Evolutionary conservation across 495 filamentous ascomycete genomes (phyloP), one percentile per base, ranked within the genome.

Genomic region (Niebla homalea): DNA sequence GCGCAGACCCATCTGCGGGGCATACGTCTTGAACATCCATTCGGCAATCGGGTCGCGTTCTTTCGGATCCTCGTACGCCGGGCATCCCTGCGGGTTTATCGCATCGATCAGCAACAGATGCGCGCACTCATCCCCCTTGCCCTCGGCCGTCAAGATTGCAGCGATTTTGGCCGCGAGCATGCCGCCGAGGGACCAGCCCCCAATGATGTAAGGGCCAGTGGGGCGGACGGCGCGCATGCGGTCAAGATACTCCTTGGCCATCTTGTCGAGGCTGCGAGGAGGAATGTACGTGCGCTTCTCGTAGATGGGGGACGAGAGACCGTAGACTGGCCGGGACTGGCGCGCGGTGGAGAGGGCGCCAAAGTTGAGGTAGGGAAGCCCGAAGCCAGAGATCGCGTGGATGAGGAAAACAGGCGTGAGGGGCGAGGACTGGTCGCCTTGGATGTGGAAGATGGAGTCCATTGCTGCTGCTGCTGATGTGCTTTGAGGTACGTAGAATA

Each of bases 291-390:
- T 43, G 20, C 21, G 50, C 5, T 49, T 46, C 22, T 42, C 48
- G 47, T 61, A 57, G 18, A 46, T 54, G 4, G 59, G 58, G 15
- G 55, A 61, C 18, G 49, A 62, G 46, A 61, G 43, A 3, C 59
- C 59, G 38, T 61, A 61, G 18, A 61, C 50, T 10, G 58, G 36
- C 12, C 59, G 43, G 14, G 22, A 29, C 4, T 44, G 15, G 6
- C 21, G n/a, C 19, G 19, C 3, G 6, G 36, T 21, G 19, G 46
- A 48, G 16, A 61, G 50, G 22, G 58, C 48, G 19, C 58, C 59
- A 12, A 61, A 59, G 23, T 39, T 46, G n/a, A 61, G 54, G 54
- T 61, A 61, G 19, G 59, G 59, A 10, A 61, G 46, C 21, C 59
- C 59, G 15, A 60, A 51, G 36, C 58, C 58, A 21, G 58, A 60